Evolutionary conservation across 2,329 filamentous ascomycete genomes (phyloP).

Genomic region (Neurospora crassa): DNA sequence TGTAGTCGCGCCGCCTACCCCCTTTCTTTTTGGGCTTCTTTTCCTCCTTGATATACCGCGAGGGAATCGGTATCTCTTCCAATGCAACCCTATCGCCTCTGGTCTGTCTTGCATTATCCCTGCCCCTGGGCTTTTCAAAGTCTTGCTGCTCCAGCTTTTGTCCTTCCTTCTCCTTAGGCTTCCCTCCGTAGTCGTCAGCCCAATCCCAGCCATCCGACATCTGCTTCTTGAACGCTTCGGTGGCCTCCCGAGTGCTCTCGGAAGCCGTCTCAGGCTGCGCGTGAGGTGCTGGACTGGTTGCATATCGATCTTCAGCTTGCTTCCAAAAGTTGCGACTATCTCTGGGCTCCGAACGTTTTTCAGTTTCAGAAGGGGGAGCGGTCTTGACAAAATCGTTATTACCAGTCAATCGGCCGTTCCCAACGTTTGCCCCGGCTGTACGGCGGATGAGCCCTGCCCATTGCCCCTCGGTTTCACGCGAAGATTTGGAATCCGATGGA

Average conservation of each 20-base stretch:
- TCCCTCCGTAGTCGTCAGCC: constrained; percentile 7
- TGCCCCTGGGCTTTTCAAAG: background rate
- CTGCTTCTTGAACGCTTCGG: background rate
- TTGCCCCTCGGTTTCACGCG: background rate
- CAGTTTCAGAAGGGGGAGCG: background rate
- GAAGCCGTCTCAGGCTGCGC: background rate
- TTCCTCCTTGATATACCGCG: background rate
- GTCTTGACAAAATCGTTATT: background rate
- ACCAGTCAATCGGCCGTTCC: background rate
- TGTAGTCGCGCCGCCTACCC: constrained; percentile 18
- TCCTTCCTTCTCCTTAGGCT: background rate
- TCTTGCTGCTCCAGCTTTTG: background rate
- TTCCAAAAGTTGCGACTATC: background rate
- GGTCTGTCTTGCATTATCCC: background rate
- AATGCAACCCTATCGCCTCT: background rate
- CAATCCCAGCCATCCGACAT: constrained; percentile 9
- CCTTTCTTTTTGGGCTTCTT: constrained; percentile 11
- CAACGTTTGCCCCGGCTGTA: background rate
- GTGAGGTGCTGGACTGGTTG: background rate
- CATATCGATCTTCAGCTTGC: constrained; percentile 1
- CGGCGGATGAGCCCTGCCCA: background rate
- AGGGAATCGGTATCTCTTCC: background rate
- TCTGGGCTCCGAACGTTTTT: background rate
- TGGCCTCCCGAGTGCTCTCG: background rate
- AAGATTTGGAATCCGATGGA: background rate